These are phyloP conservation scores for Eremochloa ophiuroides DNA, from an alignment of 176 grass and related monocot species.

Conservation along the genomic window DNA sequence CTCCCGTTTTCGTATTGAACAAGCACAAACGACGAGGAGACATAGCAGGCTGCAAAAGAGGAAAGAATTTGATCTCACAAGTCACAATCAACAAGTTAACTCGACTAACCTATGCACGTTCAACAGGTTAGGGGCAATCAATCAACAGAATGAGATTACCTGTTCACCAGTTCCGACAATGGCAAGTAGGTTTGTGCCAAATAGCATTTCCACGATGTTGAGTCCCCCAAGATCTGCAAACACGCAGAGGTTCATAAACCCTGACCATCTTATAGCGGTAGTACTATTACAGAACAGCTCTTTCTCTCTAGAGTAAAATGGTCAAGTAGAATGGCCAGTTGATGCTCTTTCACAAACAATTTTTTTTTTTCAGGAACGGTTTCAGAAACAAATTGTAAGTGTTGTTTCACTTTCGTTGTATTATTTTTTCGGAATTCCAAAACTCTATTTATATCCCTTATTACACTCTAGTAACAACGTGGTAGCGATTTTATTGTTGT, in stretches of 20 bases:
- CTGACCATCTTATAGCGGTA: not conserved
- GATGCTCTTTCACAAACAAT: not conserved
- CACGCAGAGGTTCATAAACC: not conserved
- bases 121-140: not conserved
- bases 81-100: slow-evolving; percentile 9
- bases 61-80: not conserved
- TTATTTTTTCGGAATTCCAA: not conserved
- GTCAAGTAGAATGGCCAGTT: not conserved
- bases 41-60: slow-evolving; percentile 51
- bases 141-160: slow-evolving; percentile 31
- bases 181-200: slow-evolving; percentile 71
- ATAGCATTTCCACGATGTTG: slow-evolving; percentile 83
- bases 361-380: not conserved
- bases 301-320: not conserved
- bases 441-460: not conserved
- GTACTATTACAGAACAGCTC: not conserved
- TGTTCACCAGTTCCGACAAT: slow-evolving; percentile 85
- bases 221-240: slow-evolving; percentile 71
- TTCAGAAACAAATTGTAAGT: not conserved
- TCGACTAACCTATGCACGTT: not conserved
- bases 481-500: not conserved
- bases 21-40: slow-evolving; percentile 83
- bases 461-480: not conserved
- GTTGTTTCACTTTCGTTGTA: not conserved
- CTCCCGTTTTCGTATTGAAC: slow-evolving; percentile 57